phyloP scores from a whole-genome alignment of 2,329 filamentous ascomycete species.

The Kalaharituber pfeilii region DNA sequence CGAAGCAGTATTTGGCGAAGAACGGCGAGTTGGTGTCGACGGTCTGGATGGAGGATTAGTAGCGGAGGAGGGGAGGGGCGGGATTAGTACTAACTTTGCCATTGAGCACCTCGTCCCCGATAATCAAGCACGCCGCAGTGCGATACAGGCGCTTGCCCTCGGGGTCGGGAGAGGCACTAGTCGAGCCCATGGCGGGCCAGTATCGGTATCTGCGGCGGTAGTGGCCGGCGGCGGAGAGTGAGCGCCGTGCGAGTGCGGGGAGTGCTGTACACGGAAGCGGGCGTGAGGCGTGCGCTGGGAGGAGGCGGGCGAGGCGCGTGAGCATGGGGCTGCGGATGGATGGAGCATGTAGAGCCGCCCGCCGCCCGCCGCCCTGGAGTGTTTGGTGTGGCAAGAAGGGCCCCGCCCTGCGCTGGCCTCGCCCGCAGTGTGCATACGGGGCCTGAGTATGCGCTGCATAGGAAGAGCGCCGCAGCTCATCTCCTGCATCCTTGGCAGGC shows the following conservation, averaged over 20 bases:
- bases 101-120: constrained; percentile 90
- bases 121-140: constrained; percentile 82
- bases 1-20: constrained; percentile 49
- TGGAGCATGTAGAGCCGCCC: too few relatives aligned
- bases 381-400: too few relatives aligned
- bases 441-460: too few relatives aligned
- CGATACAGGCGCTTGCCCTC: constrained; percentile 30
- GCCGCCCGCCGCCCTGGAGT: too few relatives aligned
- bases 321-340: too few relatives aligned
- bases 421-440: too few relatives aligned
- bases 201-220: background rate
- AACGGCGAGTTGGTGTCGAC: constrained; percentile 42
- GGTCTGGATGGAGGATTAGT: constrained; percentile 21
- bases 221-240: background rate
- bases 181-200: background rate
- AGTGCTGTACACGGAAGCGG: background rate
- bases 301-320: background rate
- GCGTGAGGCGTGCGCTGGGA: background rate
- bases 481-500: too few relatives aligned
- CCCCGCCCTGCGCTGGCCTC: too few relatives aligned
- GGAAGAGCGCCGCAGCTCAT: too few relatives aligned
- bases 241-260: background rate
- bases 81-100: constrained; percentile 53
- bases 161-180: background rate
- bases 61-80: background rate